Evolutionary conservation across 371 early-diverging fungal genomes (phyloP).

Genomic region (Mortierella sp.): DNA sequence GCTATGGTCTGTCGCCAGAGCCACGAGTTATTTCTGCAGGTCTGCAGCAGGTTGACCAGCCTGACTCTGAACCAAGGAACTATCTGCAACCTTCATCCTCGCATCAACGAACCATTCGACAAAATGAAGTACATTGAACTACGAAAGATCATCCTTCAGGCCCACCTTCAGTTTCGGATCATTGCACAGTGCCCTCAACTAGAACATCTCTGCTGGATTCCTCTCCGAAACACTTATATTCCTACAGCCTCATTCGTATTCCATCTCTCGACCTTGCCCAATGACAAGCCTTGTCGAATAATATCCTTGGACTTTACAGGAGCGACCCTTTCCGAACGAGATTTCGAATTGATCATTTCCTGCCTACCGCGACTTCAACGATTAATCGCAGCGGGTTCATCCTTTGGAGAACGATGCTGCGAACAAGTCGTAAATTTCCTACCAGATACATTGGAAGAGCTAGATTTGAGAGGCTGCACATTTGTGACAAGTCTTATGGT

Average conservation of each 20-base stretch:
- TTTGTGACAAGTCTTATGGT: constrained; percentile 7
- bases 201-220: constrained; percentile 16
- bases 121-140: constrained; percentile 9
- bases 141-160: not conserved
- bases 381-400: constrained; percentile 8
- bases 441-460: constrained; percentile 17
- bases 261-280: constrained; percentile 3
- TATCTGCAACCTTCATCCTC: not conserved
- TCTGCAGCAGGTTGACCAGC: constrained; percentile 11
- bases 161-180: not conserved
- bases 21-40: not conserved
- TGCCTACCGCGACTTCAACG: constrained; percentile 1
- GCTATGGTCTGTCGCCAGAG: not conserved
- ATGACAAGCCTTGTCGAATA: not conserved
- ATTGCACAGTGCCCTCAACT: constrained; percentile 17
- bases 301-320: constrained; percentile 10
- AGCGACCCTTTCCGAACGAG: constrained; percentile 6
- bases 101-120: not conserved
- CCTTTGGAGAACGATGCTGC: constrained; percentile 12
- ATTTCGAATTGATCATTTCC: constrained; percentile 1
- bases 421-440: constrained; percentile 3
- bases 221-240: not conserved
- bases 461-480: constrained; percentile 14
- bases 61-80: constrained; percentile 1
- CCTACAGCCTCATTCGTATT: not conserved